These are phyloP conservation scores for Pseudogymnoascus sp. DNA, from an alignment of 2,329 filamentous ascomycete genomes.

Conservation along the genomic window DNA sequence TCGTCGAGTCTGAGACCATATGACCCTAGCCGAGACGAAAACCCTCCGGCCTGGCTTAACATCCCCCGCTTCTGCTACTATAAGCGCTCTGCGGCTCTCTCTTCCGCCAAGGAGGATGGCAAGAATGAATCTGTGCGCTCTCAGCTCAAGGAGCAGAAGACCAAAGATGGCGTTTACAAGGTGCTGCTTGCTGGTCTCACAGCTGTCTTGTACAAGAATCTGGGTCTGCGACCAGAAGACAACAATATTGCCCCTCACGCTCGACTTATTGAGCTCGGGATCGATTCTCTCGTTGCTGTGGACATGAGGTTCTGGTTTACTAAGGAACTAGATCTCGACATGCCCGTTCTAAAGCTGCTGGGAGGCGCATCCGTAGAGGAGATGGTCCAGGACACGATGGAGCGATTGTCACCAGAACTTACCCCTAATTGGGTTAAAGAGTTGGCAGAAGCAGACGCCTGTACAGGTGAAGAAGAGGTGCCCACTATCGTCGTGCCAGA, in stretches of 20 bases:
- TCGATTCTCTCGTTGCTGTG: slow-evolving; percentile 10
- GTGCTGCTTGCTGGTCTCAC: background rate
- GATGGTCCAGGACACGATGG: background rate
- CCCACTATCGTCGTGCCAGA: background rate
- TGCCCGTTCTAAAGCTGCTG: slow-evolving; percentile 40
- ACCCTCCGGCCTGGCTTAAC: slow-evolving; percentile 14
- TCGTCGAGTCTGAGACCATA: background rate
- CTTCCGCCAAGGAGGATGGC: background rate
- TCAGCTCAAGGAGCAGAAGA: background rate
- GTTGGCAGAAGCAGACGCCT: background rate
- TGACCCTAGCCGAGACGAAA: slow-evolving; percentile 13
- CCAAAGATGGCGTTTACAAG: background rate
- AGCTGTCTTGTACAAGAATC: background rate
- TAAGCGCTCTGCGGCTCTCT: background rate
- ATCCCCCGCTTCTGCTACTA: background rate
- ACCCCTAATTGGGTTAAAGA: background rate
- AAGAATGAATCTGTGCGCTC: background rate
- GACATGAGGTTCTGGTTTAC: slow-evolving; percentile 8
- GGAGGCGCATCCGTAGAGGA: slow-evolving; percentile 26
- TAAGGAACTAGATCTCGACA: slow-evolving; percentile 26
- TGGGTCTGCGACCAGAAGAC: background rate
- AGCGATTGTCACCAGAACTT: background rate
- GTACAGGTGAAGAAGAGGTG: background rate
- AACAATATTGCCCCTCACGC: background rate
- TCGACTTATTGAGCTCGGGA: background rate